Evolutionary conservation across 1,284 basidiomycete genomes (phyloP).

Genomic region (Heterobasidion irregulare): DNA sequence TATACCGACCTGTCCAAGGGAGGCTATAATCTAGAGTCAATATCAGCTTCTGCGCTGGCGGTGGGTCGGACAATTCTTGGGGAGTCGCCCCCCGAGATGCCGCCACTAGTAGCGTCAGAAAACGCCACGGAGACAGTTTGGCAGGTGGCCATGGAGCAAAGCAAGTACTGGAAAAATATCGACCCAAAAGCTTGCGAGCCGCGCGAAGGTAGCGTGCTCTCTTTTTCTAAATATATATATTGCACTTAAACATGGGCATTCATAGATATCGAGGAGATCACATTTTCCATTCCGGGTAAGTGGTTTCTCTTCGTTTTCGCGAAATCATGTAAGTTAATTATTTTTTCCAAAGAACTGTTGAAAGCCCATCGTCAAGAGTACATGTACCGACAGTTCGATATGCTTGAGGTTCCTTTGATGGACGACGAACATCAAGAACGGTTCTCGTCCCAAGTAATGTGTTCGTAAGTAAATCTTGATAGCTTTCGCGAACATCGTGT

Average conservation of each 20-base stretch:
- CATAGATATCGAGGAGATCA: slow-evolving; percentile 47
- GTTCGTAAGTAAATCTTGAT: slow-evolving; percentile 52
- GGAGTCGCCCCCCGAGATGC: slow-evolving; percentile 72
- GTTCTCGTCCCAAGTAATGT: slow-evolving; percentile 77
- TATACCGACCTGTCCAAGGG: slow-evolving; percentile 46
- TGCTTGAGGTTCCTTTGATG: slow-evolving; percentile 78
- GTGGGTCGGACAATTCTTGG: slow-evolving; percentile 84
- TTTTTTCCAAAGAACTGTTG: slow-evolving; percentile 51
- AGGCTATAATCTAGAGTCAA: slow-evolving; percentile 90
- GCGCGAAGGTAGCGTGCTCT: slow-evolving; percentile 43
- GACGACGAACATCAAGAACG: slow-evolving; percentile 54
- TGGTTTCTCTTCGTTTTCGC: background rate
- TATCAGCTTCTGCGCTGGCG: slow-evolving; percentile 81
- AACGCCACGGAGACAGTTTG: slow-evolving; percentile 82
- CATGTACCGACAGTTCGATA: slow-evolving; percentile 61
- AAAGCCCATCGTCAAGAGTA: slow-evolving; percentile 80
- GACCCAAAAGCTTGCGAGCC: slow-evolving; percentile 75
- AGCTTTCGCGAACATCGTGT: no score
- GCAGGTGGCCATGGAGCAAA: slow-evolving; percentile 81
- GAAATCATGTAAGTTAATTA: no score
- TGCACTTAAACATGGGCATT: slow-evolving; percentile 1
- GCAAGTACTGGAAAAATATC: slow-evolving; percentile 86
- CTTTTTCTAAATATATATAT: background rate
- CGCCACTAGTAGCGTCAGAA: slow-evolving; percentile 64
- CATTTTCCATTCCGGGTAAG: slow-evolving; percentile 59